phyloP scores from a whole-genome alignment of 306 rosid genomes.

The Vachellia collinsii region DNA sequence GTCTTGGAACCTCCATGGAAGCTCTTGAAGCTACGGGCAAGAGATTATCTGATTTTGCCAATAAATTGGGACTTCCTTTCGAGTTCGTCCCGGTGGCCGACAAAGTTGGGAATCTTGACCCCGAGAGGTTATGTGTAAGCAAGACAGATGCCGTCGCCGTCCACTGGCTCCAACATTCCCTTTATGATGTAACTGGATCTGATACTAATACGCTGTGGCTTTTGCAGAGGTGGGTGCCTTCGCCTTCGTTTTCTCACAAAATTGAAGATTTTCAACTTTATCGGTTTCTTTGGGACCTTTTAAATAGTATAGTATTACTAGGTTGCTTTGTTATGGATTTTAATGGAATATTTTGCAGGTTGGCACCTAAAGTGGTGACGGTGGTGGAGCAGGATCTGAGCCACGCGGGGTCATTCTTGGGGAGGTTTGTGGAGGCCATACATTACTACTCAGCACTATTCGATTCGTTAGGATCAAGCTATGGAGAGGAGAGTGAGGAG shows the following conservation, averaged over 20 bases:
- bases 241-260: neutral
- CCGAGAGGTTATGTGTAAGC: constrained; percentile 69
- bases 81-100: constrained; percentile 89
- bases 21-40: constrained; percentile 93
- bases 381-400: constrained; percentile 96
- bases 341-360: constrained; percentile 42
- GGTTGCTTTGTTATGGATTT: neutral
- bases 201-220: constrained; percentile 91
- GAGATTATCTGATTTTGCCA: constrained; percentile 82
- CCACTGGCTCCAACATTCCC: constrained; percentile 97
- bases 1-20: constrained; percentile 85
- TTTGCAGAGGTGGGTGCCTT: constrained; percentile 69
- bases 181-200: constrained; percentile 94
- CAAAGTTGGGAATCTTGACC: constrained; percentile 82
- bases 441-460: constrained; percentile 97
- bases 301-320: neutral
- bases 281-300: neutral
- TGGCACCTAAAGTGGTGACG: constrained; percentile 96
- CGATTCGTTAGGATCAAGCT: constrained; percentile 91
- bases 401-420: constrained; percentile 88
- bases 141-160: constrained; percentile 96
- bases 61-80: constrained; percentile 85
- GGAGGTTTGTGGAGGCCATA: constrained; percentile 97
- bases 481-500: constrained; percentile 95
- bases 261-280: neutral